A percentile compares a stretch with the other conserved stretches of the same genome.
These are phyloP conservation scores for Schizochytrium sp. DNA, from an alignment of 108 stramenopile genomes.

Conservation along the genomic window DNA sequence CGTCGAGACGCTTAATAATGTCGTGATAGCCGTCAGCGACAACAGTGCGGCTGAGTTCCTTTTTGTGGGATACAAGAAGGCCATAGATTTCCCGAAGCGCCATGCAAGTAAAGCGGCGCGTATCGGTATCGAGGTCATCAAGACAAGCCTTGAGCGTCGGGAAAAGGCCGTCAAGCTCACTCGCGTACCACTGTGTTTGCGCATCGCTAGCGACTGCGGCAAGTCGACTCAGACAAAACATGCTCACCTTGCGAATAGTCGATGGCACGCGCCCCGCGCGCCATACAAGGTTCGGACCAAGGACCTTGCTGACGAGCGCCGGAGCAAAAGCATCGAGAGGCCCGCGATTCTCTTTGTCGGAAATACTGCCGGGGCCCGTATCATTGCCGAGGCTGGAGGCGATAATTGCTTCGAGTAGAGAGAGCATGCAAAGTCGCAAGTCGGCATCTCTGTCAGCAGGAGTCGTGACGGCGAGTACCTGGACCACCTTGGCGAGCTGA, in stretches of 20 bases:
- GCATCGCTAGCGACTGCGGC: not conserved
- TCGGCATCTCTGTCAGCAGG: not conserved
- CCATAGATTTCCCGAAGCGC: not conserved
- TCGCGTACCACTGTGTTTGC: not conserved
- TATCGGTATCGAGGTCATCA: not conserved
- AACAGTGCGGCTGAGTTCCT: not conserved
- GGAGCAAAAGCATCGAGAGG: not conserved
- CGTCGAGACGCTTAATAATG: slow-evolving; percentile 1
- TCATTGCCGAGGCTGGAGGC: not conserved
- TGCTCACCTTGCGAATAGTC: slow-evolving; percentile 8
- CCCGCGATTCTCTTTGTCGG: not conserved
- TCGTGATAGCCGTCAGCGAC: not conserved
- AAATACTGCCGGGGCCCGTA: not conserved
- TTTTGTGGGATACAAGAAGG: not conserved
- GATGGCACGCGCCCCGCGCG: not conserved
- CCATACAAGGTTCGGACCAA: not conserved
- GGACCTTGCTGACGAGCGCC: not conserved
- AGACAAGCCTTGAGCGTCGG: not conserved
- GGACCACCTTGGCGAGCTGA: not conserved
- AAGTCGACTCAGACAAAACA: not conserved
- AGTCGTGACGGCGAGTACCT: not conserved
- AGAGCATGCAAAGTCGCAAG: not conserved
- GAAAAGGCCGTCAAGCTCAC: not conserved
- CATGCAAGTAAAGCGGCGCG: not conserved
- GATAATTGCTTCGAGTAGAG: not conserved